Conservation (phyloP, 768 basidiomycete genomes). For the Thelephora aurantiotincta region DNA sequence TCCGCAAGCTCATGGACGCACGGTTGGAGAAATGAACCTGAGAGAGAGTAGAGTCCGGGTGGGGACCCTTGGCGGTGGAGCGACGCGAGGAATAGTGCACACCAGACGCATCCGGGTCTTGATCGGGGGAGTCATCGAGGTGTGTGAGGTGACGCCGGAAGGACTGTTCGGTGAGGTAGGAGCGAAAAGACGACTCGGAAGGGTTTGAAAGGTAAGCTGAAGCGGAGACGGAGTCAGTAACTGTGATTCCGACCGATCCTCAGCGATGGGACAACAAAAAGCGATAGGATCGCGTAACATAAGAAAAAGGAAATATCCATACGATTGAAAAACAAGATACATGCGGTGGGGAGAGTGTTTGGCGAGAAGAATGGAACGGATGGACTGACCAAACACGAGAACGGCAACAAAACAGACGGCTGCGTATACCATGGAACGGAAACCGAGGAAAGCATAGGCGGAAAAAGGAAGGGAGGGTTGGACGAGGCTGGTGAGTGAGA, state of each 20-base stretch:
- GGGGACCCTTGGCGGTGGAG: not conserved
- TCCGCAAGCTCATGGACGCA: constrained; percentile 84
- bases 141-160: constrained; percentile 89
- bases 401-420: not conserved
- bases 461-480: not conserved
- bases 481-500: not conserved
- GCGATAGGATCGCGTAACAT: not conserved
- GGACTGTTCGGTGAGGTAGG: constrained; percentile 93
- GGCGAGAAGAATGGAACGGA: not conserved
- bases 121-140: constrained; percentile 46
- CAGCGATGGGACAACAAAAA: not conserved
- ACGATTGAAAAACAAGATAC: not conserved
- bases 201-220: constrained; percentile 92
- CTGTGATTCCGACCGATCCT: not conserved
- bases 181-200: constrained; percentile 82
- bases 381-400: not conserved
- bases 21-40: constrained; percentile 85
- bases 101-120: constrained; percentile 16
- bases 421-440: not conserved
- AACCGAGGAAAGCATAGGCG: not conserved
- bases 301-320: not conserved
- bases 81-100: constrained; percentile 14
- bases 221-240: too few species aligned
- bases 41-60: constrained; percentile 17
- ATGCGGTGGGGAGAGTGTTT: not conserved